Evolutionary conservation across 768 basidiomycete species (phyloP).

Genomic region (Pisolithus albus): DNA sequence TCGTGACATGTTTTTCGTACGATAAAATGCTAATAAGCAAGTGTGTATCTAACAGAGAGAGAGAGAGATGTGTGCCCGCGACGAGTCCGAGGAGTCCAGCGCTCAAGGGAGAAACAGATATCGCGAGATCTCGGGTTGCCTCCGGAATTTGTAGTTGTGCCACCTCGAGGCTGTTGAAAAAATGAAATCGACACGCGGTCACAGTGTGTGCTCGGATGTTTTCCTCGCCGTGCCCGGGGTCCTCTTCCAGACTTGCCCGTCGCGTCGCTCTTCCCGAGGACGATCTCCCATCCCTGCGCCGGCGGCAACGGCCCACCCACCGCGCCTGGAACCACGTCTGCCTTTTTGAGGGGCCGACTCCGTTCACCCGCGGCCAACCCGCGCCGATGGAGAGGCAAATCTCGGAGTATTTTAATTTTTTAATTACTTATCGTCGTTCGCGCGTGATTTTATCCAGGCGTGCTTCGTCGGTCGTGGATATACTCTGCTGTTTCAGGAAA

Average conservation of each 20-base stretch:
- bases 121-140: neutral
- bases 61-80: neutral
- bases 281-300: neutral
- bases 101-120: neutral
- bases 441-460: too few relatives aligned
- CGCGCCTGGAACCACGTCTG: neutral
- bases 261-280: neutral
- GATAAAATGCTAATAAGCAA: too few relatives aligned
- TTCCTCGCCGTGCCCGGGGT: neutral
- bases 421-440: too few relatives aligned
- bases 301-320: neutral
- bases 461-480: constrained; percentile 3
- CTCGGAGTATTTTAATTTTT: neutral
- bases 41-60: neutral
- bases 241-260: neutral
- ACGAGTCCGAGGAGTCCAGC: neutral
- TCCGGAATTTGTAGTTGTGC: neutral
- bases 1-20: constrained; percentile 15
- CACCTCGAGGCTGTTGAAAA: neutral
- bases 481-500: constrained; percentile 51
- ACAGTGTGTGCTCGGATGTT: neutral
- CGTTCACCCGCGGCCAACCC: neutral
- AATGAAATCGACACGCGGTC: neutral
- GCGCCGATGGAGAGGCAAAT: neutral
- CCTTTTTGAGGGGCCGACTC: neutral